Base-by-base conservation (phyloP, 176 grass and related monocot genomes). In the Tillandsia leiboldiana region DNA sequence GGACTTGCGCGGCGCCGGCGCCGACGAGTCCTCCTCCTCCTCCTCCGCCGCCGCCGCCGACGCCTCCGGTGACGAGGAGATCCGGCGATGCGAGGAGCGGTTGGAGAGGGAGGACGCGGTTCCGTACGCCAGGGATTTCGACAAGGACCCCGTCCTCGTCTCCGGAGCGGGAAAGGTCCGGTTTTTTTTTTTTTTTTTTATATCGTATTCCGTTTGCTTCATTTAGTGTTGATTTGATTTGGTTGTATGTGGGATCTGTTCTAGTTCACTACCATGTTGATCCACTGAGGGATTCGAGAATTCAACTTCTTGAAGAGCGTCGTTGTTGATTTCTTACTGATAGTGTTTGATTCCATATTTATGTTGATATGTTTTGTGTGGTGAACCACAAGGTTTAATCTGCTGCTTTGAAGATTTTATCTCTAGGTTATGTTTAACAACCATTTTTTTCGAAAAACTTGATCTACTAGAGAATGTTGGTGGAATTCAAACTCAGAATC, bases 51-150 rank as follows among this genome's bases (percentile, higher is more conserved):
- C 70, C 20, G 12, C 50, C 50, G 72, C 24, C 8, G 24, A 54
- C 26, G 22, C 68, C 20, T 26, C 50, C 49, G 72, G 12, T 9
- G 73, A 59, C 54, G 69, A 26, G 9, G 85, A 78, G 50, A 71
- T 74, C 70, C 74, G 67, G 54, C 28, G 51, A 47, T 99, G 87
- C 65, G 74, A 80, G 79, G 83, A 90, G 74, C 83, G 77, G 79
- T 81, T 99, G 47, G 84, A 88, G 84, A 87, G 62, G 77, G 87
- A 90, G 77, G 89, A 99, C 73, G 84, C 54, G 3, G 86, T 99
- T 42, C 74, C 79, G 5, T 92, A 99, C 73, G 74, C 79, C 51
- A 87, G 89, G 49, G 89, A 99, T 73, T 93, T 97, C 22, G 78
- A 83, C 12, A 90, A 27, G 65, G 72, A 99, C 6, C 89, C 94